These are phyloP conservation scores for Pythium plurisporium DNA, from an alignment of 352 stramenopile genomes.

Conservation along the genomic window DNA sequence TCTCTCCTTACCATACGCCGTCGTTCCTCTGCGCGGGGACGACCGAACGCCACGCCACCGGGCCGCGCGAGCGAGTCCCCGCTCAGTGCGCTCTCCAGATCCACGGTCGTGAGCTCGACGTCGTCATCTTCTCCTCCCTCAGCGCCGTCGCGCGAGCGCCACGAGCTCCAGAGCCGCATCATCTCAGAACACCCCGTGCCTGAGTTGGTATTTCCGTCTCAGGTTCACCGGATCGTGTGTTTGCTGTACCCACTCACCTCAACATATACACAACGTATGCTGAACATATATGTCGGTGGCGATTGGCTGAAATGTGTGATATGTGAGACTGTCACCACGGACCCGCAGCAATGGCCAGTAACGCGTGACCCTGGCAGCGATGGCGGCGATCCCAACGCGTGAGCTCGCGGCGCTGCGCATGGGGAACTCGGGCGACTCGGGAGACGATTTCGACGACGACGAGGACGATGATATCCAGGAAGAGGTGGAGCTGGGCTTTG, in stretches of 20 bases:
- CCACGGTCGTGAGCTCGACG: slow-evolving; percentile 20
- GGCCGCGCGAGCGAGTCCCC: not conserved
- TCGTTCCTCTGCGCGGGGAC: slow-evolving; percentile 25
- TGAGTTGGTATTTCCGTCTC: not conserved
- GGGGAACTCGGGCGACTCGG: slow-evolving; percentile 25
- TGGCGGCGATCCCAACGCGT: slow-evolving; percentile 5
- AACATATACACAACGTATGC: slow-evolving; percentile 12
- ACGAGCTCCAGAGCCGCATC: slow-evolving; percentile 24
- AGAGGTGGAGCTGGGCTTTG: slow-evolving; percentile 79
- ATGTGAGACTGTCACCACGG: not conserved
- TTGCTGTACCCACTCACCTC: not conserved
- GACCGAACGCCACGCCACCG: slow-evolving; percentile 17
- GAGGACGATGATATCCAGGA: slow-evolving; percentile 28
- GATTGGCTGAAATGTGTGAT: slow-evolving; percentile 22
- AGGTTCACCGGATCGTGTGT: not conserved
- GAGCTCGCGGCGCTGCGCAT: slow-evolving; percentile 15
- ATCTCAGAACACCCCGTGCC: slow-evolving; percentile 5
- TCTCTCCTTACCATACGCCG: slow-evolving; percentile 21
- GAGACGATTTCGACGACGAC: slow-evolving; percentile 36
- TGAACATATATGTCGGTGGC: slow-evolving; percentile 7
- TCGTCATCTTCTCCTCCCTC: slow-evolving; percentile 10
- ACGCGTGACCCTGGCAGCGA: not conserved
- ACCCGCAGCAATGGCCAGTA: not conserved
- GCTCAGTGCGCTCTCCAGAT: slow-evolving; percentile 24
- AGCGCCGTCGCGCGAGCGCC: slow-evolving; percentile 12